A percentile compares a stretch with the other conserved stretches of the same genome.
phyloP scores from a whole-genome alignment of 2,329 filamentous ascomycete species.

The Neonectria punicea region DNA sequence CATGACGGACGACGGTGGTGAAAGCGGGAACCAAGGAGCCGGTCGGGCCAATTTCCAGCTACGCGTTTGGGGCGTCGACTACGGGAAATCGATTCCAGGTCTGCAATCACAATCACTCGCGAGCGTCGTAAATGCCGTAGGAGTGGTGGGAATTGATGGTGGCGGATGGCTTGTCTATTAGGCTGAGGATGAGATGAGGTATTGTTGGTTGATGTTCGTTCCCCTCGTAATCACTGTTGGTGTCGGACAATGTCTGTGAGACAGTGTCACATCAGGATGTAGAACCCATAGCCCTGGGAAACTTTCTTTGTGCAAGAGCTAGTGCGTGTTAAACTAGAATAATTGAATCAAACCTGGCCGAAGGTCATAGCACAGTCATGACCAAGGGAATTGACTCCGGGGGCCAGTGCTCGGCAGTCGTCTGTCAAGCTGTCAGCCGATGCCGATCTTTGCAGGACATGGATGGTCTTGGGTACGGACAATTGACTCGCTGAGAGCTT shows the following conservation, averaged over 20 bases:
- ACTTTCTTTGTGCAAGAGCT: constrained; percentile 24
- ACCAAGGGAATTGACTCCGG: neutral
- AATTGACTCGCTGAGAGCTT: neutral
- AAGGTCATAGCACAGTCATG: constrained; percentile 1
- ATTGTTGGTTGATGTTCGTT: neutral
- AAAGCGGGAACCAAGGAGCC: constrained; percentile 27
- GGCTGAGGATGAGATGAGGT: constrained; percentile 13
- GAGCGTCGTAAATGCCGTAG: constrained; percentile 14
- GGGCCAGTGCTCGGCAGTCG: neutral
- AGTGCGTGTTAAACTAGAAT: neutral
- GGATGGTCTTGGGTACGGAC: neutral
- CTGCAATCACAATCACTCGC: constrained; percentile 29
- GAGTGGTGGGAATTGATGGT: neutral
- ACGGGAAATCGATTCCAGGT: constrained; percentile 17
- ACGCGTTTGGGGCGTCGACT: constrained; percentile 25
- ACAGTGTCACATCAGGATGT: neutral
- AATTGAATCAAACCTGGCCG: neutral
- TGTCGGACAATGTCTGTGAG: constrained; percentile 9
- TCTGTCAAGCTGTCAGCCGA: neutral
- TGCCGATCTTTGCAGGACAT: constrained; percentile 7
- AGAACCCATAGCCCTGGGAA: constrained; percentile 10
- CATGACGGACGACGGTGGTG: constrained; percentile 23
- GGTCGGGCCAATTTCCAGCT: constrained; percentile 23
- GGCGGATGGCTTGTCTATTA: constrained; percentile 13
- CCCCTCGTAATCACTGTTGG: neutral